Base-by-base conservation (phyloP, 768 basidiomycete species). In the Clitopilus hobsonii region DNA sequence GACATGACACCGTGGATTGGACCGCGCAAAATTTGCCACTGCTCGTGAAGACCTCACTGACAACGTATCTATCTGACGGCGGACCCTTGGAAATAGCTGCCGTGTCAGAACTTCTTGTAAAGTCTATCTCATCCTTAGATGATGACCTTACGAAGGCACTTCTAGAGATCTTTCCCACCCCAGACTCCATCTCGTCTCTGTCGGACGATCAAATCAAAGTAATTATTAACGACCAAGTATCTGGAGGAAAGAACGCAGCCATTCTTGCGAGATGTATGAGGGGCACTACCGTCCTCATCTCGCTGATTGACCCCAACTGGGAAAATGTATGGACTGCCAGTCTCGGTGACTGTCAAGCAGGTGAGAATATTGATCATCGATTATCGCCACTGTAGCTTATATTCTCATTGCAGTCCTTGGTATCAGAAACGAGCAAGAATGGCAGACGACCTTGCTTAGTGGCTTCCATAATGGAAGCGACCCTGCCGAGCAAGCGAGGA, bases 241-340 rank as follows among this genome's bases (percentile, higher is more conserved):
- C 41, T 13, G 63, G 61, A 22, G 70, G 71, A 13, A 54, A 53
- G 10, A 74, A 76, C 49, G 65, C 70, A 16, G 60, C 62, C 4
- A 69, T 68, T 24, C 66, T 81, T 5, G 58, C 70, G 23, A 73
- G 74, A 32, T 79, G 78, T 64, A 78, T 81, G 75, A 69, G 75
- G 16, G 83, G 82, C 5, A 72, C 76, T 2, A 83, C 82, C 1
- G 78, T 71, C 2, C 69, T 83, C 8, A 61, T 82, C 28, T 68
- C 81, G 4, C 64, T 84, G 24, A 60, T 78, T 8, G 75, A 81
- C 55, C 76, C 80, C 3, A 38, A 54, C 13, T 64, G 59, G 11
- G 65, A 69, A 22, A 76, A 81, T 55, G 57, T 83, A 1, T 83
- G 82, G 80, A 78, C 82, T 11, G 81, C 78, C 2, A 82, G 79